phyloP scores from a whole-genome alignment of 352 stramenopile genomes.

The Phytophthora meadii region DNA sequence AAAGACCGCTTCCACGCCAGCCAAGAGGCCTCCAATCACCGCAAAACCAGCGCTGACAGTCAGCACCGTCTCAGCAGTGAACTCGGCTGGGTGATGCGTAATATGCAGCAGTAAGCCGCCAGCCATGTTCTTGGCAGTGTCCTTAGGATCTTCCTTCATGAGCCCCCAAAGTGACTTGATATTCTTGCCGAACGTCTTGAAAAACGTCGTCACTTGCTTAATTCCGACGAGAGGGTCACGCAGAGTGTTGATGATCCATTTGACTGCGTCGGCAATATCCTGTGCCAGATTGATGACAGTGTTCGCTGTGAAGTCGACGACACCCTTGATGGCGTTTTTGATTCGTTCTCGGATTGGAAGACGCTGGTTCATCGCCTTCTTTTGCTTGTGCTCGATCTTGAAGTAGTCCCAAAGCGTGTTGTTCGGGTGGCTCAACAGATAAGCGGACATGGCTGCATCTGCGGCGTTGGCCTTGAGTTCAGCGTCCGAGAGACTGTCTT shows the following conservation, averaged over 20 bases:
- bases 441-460: conserved; percentile 27
- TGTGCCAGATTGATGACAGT: conserved; percentile 21
- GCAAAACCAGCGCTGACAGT: conserved; percentile 25
- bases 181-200: conserved; percentile 22
- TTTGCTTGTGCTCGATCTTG: conserved; percentile 28
- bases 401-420: conserved; percentile 37
- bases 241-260: conserved; percentile 27
- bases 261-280: conserved; percentile 10
- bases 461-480: conserved; percentile 28
- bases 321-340: conserved; percentile 19
- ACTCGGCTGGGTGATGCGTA: conserved; percentile 30
- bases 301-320: conserved; percentile 22
- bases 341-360: conserved; percentile 12
- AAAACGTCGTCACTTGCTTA: conserved; percentile 20
- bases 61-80: conserved; percentile 30
- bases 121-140: conserved; percentile 29
- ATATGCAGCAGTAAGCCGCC: conserved; percentile 32
- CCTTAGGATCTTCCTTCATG: conserved; percentile 27
- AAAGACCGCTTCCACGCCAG: conserved; percentile 23
- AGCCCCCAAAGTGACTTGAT: conserved; percentile 24
- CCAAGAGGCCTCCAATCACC: conserved; percentile 24
- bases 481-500: conserved; percentile 18
- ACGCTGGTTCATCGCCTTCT: conserved; percentile 18
- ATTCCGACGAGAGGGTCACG: conserved; percentile 25
- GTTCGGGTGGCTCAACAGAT: conserved; percentile 31